phyloP scores from a whole-genome alignment of 2,329 filamentous ascomycete species.

The Penicillium sp. region DNA sequence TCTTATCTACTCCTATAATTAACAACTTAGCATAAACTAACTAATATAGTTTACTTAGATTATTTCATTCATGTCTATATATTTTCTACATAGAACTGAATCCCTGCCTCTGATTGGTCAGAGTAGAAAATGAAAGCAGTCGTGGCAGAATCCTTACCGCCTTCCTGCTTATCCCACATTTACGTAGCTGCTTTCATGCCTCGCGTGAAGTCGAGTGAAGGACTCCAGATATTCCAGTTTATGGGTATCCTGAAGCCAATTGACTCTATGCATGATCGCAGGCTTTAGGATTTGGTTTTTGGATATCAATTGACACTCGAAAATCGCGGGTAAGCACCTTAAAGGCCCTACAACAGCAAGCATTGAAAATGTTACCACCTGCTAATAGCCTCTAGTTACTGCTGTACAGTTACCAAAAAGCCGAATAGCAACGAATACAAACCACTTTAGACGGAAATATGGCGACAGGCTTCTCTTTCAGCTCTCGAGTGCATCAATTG shows the following conservation, averaged over 20 bases:
- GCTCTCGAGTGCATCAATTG: neutral
- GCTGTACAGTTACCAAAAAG: neutral
- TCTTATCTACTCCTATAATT: neutral
- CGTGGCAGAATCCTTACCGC: constrained; percentile 10
- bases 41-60: neutral
- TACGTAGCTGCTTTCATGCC: neutral
- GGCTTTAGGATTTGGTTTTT: neutral
- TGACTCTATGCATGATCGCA: neutral
- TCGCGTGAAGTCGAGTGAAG: neutral
- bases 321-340: neutral
- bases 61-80: neutral
- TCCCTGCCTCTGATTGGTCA: constrained; percentile 4
- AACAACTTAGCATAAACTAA: neutral
- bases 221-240: neutral
- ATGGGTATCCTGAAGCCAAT: neutral
- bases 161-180: neutral
- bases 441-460: neutral
- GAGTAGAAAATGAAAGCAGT: neutral
- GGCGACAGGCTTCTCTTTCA: neutral
- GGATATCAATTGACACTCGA: neutral
- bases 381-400: neutral
- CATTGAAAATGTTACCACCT: neutral
- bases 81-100: neutral
- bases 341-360: neutral
- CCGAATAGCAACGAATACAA: neutral